phyloP scores from a whole-genome alignment of 139 green algal species.

The Yamagishiella unicocca region DNA sequence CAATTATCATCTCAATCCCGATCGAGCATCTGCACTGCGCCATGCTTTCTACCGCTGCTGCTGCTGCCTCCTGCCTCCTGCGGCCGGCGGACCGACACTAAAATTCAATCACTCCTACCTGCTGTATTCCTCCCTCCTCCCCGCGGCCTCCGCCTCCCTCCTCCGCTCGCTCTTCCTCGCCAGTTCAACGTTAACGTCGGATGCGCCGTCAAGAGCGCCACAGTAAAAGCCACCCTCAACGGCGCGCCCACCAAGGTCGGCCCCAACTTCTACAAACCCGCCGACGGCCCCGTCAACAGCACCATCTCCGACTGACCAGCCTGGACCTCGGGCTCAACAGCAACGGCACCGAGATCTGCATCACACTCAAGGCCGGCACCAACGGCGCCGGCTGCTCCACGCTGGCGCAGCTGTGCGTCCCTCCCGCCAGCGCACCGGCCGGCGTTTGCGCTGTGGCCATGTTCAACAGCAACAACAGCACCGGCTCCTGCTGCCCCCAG shows the following conservation, averaged over 20 bases:
- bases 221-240: neutral
- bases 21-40: neutral
- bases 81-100: neutral
- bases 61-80: neutral
- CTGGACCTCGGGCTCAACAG: neutral
- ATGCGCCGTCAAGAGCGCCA: too few relatives aligned
- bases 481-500: neutral
- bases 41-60: neutral
- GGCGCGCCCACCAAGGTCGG: neutral
- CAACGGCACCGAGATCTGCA: neutral
- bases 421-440: neutral
- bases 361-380: neutral
- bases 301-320: neutral
- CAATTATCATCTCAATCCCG: neutral
- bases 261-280: neutral
- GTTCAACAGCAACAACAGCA: neutral
- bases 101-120: neutral
- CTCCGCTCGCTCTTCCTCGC: neutral
- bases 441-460: neutral
- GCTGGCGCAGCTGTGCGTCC: neutral
- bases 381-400: neutral
- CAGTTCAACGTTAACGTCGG: neutral
- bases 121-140: too few relatives aligned
- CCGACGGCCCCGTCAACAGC: neutral
- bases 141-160: too few relatives aligned